Evolutionary conservation across 1,284 basidiomycete species (phyloP), one percentile per base, ranked within the genome.

Genomic region (Schizophyllum amplum): DNA sequence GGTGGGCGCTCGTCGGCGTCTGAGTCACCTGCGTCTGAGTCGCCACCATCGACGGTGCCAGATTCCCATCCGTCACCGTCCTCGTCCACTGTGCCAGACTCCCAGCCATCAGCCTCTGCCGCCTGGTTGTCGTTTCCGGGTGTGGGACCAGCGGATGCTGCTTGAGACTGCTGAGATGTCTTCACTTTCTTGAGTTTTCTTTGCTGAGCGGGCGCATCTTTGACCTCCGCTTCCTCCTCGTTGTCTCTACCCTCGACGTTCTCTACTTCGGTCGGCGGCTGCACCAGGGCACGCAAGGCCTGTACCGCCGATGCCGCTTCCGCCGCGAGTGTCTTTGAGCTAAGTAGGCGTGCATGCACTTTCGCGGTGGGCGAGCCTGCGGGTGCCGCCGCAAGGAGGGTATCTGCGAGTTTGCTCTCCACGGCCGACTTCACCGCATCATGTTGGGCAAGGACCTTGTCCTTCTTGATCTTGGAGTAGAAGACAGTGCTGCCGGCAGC

Each of bases 281-380:
- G 67, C 9, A 86, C 57, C 47, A 81, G 62, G 22, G 68, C 64
- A 60, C 71, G 72, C 7, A 90, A 64, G 58, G 77, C 74, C 7
- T 78, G 73, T 0, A 94, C 66, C 17, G 81, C 78, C 21, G 67
- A 65, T 17, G 73, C 72, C 2, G 92, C 75, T 60, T 82, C 82
- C 13, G 79, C 75, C 0, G 90, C 86, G 11, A 94, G 74, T 20
- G 78, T 70, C 68, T 91, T 94, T 1, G 87, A 87, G 64, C 90
- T 92, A 49, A 89, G 75, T 23, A 95, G 71, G 24, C 89, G 82
- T 57, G 80, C 85, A 64, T 90, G 84, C 1, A 88, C 81, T 69
- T 88, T 90, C 5, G 78, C 76, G 17, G 72, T 65, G 1, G 77
- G 69, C 22, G 78, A 75, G n/a, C 78, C 77, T 9, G 76, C 65